Evolutionary conservation across 2,329 filamentous ascomycete genomes (phyloP), one percentile per base, ranked within the genome.

Genomic region (Thielaviopsis punctulata): DNA sequence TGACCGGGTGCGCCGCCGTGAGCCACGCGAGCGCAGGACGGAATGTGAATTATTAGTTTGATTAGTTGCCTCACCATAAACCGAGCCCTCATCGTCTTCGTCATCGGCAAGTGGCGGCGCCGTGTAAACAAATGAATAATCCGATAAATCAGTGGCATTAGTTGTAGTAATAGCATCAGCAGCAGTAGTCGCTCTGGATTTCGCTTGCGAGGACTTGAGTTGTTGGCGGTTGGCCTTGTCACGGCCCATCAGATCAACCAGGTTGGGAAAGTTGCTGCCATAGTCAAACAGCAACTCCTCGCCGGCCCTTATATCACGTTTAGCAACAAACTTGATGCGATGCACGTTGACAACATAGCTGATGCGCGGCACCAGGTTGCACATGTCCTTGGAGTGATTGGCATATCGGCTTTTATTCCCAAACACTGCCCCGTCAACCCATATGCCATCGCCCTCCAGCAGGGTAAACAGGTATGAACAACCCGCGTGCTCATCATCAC

Each of bases 201-300:
- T 15, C 23, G 8, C 25, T 27, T 27, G 25, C 8, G 36, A 50
- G 10, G 48, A 44, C 41, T 48, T 52, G n/a, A 41, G 50, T n/a
- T 52, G 50, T n/a, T 52, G 30, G 4, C 50, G 23, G 19, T 50
- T 48, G 19, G 45, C 50, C 45, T 55, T 43, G 47, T 46, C 27
- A 21, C 39, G 25, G 41, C 49, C 53, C 50, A 55, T 52, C 6
- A 55, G 46, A 25, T 55, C 49, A 15, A 52, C 78, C 53, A 81
- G 62, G 54, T 80, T 79, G 12, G 77, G 76, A 59, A 82, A 82
- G 56, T 80, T 76, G 60, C 80, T 75, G 43, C 83, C 83, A 59
- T 93, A 92, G 61, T 90, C 77, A 64, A 90, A 93, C 61, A 87
- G 84, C 0, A 93, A 67, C 64, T 92, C 86, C 56, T 87, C 81